Percentiles rank a stretch among this genome's conserved stretches.
Evolutionary conservation across 2,329 filamentous ascomycete species (phyloP).

Genomic region (Penicillium decumbens): DNA sequence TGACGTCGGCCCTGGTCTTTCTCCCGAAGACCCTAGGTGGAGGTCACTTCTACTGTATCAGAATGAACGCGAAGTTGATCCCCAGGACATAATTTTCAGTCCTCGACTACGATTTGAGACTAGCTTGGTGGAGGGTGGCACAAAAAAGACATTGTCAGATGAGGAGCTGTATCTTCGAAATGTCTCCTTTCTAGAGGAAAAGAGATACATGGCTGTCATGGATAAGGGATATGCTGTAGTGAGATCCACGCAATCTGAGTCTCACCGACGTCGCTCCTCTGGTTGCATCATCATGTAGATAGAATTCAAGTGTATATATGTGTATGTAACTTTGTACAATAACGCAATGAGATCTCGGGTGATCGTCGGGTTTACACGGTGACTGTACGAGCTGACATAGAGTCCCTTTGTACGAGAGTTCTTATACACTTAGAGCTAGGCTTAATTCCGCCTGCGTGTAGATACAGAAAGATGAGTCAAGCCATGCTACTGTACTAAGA

Average conservation of each 20-base stretch:
- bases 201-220: not conserved
- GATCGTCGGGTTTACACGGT: not conserved
- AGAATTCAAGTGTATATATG: not conserved
- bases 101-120: not conserved
- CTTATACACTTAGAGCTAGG: not conserved
- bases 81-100: not conserved
- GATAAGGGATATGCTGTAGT: not conserved
- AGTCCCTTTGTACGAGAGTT: not conserved
- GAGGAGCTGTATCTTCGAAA: not conserved
- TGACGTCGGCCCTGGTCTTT: conserved; percentile 8
- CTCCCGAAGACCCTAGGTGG: conserved; percentile 1
- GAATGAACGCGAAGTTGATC: not conserved
- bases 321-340: not conserved
- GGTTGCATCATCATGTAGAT: not conserved
- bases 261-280: not conserved
- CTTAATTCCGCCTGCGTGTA: not conserved
- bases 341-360: not conserved
- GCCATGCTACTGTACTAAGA: too few species aligned
- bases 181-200: not conserved
- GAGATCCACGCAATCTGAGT: not conserved
- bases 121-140: not conserved
- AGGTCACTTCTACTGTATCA: not conserved
- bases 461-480: too few species aligned
- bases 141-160: not conserved
- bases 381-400: not conserved